Evolutionary conservation across 805 yeast species (phyloP).

Genomic region (Candida peoriensis): DNA sequence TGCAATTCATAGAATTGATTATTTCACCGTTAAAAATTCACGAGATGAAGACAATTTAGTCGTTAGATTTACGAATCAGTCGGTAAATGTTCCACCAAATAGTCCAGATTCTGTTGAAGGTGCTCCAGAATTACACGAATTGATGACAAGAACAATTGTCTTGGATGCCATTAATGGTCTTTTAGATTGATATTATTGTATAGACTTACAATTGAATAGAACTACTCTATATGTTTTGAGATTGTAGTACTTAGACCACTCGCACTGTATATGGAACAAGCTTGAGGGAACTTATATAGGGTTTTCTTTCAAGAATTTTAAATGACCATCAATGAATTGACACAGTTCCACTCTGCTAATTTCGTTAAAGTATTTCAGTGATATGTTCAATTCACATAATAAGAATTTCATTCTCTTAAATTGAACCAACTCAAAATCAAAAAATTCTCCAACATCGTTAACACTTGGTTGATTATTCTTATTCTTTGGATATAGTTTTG

Average conservation of each 20-base stretch:
- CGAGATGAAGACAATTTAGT: constrained; percentile 12
- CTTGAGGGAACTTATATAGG: too few species aligned
- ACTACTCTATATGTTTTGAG: too few species aligned
- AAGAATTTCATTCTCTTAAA: constrained; percentile 52
- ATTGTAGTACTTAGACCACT: too few species aligned
- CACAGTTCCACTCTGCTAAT: constrained; percentile 42
- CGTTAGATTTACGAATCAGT: constrained; percentile 18
- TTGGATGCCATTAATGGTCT: constrained; percentile 18
- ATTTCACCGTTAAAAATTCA: constrained; percentile 11
- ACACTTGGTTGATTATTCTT: background rate
- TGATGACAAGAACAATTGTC: constrained; percentile 24
- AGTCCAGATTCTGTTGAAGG: constrained; percentile 13
- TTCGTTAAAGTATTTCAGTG: constrained; percentile 39
- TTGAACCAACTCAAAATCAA: constrained; percentile 50
- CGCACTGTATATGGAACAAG: too few species aligned
- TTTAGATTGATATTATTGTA: too few species aligned
- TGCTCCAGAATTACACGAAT: constrained; percentile 21
- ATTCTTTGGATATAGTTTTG: constrained; percentile 9
- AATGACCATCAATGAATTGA: constrained; percentile 40
- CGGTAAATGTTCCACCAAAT: constrained; percentile 4
- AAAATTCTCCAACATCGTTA: constrained; percentile 13
- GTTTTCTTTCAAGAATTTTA: constrained; percentile 32
- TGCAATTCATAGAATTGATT: constrained; percentile 19
- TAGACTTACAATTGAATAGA: too few species aligned
- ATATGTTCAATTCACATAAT: constrained; percentile 44